phyloP scores from a whole-genome alignment of 768 basidiomycete species.

The Tulasnella calospora region DNA sequence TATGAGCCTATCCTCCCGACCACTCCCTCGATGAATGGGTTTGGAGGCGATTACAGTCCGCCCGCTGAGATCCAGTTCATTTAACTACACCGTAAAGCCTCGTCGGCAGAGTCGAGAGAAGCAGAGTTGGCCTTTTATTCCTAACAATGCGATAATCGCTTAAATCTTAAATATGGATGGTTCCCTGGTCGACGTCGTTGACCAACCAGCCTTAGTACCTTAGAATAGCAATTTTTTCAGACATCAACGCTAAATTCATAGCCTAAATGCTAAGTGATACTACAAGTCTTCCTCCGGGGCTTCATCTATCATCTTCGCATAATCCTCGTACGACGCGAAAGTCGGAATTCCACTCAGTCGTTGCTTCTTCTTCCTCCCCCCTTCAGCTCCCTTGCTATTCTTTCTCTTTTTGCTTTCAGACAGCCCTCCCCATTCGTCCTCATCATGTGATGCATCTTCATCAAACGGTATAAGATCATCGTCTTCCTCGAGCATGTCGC shows the following conservation, averaged over 20 bases:
- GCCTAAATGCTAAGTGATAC: not conserved
- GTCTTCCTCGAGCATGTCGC: slow-evolving; percentile 36
- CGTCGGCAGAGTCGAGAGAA: not conserved
- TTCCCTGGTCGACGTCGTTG: too few relatives aligned
- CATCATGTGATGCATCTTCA: slow-evolving; percentile 47
- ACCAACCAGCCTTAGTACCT: too few relatives aligned
- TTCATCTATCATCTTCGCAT: slow-evolving; percentile 78
- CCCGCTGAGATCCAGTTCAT: not conserved
- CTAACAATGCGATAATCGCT: not conserved
- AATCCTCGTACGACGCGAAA: slow-evolving; percentile 85
- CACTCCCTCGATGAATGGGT: too few relatives aligned
- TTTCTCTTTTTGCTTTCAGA: slow-evolving; percentile 43
- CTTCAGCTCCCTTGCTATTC: slow-evolving; percentile 36
- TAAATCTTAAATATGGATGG: too few relatives aligned
- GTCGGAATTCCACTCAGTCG: slow-evolving; percentile 65
- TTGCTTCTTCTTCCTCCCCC: slow-evolving; percentile 52
- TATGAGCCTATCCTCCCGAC: too few relatives aligned
- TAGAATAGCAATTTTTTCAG: not conserved
- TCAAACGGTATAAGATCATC: slow-evolving; percentile 44
- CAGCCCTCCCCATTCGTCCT: slow-evolving; percentile 42
- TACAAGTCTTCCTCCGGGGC: slow-evolving; percentile 53
- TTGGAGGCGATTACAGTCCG: not conserved
- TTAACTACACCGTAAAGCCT: not conserved
- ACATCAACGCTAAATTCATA: not conserved
- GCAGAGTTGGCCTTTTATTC: not conserved